These are phyloP conservation scores for Speleostelium caveatum DNA, from an alignment of 78 protist species.

Conservation along the genomic window DNA sequence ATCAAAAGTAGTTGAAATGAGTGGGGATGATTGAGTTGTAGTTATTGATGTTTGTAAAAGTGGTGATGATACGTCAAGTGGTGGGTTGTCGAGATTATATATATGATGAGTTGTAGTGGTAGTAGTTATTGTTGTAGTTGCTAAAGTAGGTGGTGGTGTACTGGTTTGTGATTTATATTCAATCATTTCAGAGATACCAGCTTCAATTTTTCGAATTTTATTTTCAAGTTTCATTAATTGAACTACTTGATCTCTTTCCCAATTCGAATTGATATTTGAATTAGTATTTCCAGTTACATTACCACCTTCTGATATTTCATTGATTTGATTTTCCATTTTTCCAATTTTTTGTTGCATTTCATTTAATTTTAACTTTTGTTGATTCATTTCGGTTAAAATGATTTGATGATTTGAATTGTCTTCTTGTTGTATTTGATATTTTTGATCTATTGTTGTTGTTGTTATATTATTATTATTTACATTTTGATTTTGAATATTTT, in stretches of 20 bases:
- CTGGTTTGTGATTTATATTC: constrained; percentile 9
- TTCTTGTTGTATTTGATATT: too few relatives aligned
- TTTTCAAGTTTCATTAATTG: constrained; percentile 44
- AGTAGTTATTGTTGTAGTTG: constrained; percentile 43
- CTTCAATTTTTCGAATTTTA: constrained; percentile 72
- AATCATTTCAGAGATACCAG: constrained; percentile 56
- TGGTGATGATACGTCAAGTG: not conserved
- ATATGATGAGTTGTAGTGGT: constrained; percentile 49
- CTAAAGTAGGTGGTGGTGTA: not conserved
- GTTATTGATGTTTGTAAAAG: not conserved
- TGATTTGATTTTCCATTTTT: constrained; percentile 56
- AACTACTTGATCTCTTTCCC: constrained; percentile 49
- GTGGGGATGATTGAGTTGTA: not conserved
- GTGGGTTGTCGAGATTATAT: not conserved
- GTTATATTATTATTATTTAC: not conserved
- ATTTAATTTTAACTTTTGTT: constrained; percentile 38
- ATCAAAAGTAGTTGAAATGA: not conserved
- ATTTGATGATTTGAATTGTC: not conserved
- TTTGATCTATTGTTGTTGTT: not conserved
- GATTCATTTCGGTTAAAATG: constrained; percentile 27
- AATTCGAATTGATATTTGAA: not conserved
- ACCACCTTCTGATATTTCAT: not conserved
- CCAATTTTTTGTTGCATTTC: constrained; percentile 59
- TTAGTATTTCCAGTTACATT: not conserved
- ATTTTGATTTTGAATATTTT: not conserved